Evolutionary conservation across 805 yeast genomes (phyloP), one percentile per base, ranked within the genome.

Genomic region (Candida ficus): DNA sequence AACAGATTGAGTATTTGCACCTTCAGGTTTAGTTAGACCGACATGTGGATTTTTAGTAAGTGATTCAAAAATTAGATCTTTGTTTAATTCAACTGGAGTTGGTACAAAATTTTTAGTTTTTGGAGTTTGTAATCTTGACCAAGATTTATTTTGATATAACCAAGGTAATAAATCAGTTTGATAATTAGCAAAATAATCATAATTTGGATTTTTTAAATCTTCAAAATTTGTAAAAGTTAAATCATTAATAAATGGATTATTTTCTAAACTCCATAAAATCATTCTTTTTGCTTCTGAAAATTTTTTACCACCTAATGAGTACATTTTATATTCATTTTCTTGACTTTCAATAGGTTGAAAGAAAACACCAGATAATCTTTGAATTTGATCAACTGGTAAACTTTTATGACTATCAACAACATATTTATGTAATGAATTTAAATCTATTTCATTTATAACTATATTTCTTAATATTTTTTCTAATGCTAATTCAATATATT

Each of bases 241-340:
- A 23, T 41, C 40, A 17, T 42, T 43, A 12, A 44, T 43, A 42
- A 52, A 54, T 12, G 53, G 54, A 34, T 52, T 53, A 14, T 48
- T 49, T 13, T 54, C 54, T 28, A 54, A 38, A 2, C 55, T 42
- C 59, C 61, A 54, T 3, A 54, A 35, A 9, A 53, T 46, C 25
- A 56, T 27, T 45, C 57, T 45, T 41, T 47, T 56, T 1, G 56
- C 54, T 25, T 46, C 48, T 7, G 42, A 25, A 33, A 54, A 46
- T 39, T 44, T 50, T 33, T 38, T 45, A 2, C 14, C 21, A 7
- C 54, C 56, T 2, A 53, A 31, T 3, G 57, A 37, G n/a, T 43
- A 43, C 47, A 54, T 48, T 4, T 28, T 28, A 28, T 50, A 52
- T 4, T 29, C 31, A 12, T 42, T 36, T 7, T 43, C 26, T 6